phyloP scores from a whole-genome alignment of 768 basidiomycete genomes.

The Auriscalpium vulgare region DNA sequence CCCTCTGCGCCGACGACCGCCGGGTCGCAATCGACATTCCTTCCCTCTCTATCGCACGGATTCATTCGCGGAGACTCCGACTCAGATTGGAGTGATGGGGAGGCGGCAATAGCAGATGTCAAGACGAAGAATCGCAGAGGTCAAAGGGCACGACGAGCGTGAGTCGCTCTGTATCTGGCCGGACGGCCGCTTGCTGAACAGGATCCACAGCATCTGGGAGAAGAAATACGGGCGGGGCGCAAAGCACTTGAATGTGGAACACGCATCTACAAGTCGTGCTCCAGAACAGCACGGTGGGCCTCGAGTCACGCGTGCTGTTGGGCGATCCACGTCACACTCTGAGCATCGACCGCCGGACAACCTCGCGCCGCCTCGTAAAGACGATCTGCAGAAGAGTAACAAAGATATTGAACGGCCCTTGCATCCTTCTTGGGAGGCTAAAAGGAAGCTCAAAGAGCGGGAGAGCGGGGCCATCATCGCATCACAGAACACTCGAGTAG shows the following conservation, averaged over 20 bases:
- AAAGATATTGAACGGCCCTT: constrained; percentile 35
- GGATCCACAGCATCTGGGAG: constrained; percentile 79
- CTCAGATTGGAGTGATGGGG: constrained; percentile 67
- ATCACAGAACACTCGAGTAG: constrained; percentile 82
- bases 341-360: too few species aligned
- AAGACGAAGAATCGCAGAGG: constrained; percentile 75
- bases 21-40: constrained; percentile 51
- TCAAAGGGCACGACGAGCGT: constrained; percentile 92
- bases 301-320: not conserved
- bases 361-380: too few species aligned
- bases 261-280: not conserved
- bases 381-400: too few species aligned
- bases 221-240: constrained; percentile 90
- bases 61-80: constrained; percentile 75
- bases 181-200: not conserved
- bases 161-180: constrained; percentile 30
- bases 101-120: constrained; percentile 43
- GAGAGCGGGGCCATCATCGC: constrained; percentile 52
- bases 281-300: not conserved
- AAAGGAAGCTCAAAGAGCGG: constrained; percentile 70
- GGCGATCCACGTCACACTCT: too few species aligned
- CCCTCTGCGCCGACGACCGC: constrained; percentile 5
- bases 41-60: constrained; percentile 84
- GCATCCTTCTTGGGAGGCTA: constrained; percentile 98
- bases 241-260: constrained; percentile 70